Evolutionary conservation across 192 early-diverging fungal genomes (phyloP), one percentile per base, ranked within the genome.

Genomic region (Paraglomus brasilianum): DNA sequence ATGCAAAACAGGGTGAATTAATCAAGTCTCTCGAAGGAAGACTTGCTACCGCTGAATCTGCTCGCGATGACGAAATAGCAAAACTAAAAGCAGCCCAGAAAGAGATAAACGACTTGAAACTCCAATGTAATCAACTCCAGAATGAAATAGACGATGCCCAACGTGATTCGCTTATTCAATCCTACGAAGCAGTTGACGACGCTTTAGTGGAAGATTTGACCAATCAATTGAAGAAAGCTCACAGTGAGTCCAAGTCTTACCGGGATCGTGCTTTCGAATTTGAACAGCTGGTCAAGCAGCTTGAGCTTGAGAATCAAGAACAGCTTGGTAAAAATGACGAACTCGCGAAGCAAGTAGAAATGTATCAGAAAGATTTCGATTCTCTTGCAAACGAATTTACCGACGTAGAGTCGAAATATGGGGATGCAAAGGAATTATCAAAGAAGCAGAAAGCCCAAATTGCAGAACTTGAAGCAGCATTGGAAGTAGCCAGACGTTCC

Each of bases 331-430:
- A 41, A 43, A 57, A 69, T 15, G 14, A 43, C 24, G 53, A 69
- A 38, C 30, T 69, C 38, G 43, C 19, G 47, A 11, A 69, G n/a
- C 19, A 69, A 45, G 43, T 76, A 19, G 72, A 80, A 44, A 57
- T 68, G 40, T 21, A 76, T 44, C 75, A 69, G 24, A 61, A 76
- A 22, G 78, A 80, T 21, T 61, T 80, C 19, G 75, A 76, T 41
- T 71, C 70, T 10, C 66, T 80, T 3, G 75, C 78, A 2, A 66
- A 72, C 14, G 78, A 80, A 53, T 80, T 80, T 66, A 44, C 66
- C 17, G 57, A 76, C n/a, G 71, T 73, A 1, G 75, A 69, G 0
- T 69, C 70, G 0, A 52, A 66, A n/a, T 80, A 72, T 56, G 78
- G 76, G 62, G 75, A 74, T 49, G 71, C 75, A 1, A 75, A 80